phyloP scores from a whole-genome alignment of 2,329 filamentous ascomycete species.

The Elsinoe australis region DNA sequence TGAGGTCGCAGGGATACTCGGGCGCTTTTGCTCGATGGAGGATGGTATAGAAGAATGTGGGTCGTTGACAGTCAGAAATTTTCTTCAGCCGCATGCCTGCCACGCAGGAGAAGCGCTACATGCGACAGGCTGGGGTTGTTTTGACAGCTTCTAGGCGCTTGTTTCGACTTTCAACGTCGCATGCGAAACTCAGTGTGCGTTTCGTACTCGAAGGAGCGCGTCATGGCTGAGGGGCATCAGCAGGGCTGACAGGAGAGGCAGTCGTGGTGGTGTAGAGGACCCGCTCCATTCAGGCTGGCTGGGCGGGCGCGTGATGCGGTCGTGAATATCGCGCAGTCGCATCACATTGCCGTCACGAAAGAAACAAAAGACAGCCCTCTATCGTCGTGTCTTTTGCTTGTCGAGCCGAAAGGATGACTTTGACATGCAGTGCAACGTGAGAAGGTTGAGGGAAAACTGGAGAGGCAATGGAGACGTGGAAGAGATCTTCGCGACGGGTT shows the following conservation, averaged over 20 bases:
- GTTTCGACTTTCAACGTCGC: no score
- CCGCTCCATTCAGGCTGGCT: no score
- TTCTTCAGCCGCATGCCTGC: neutral
- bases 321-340: no score
- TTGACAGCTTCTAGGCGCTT: neutral
- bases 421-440: neutral
- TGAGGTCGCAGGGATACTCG: neutral
- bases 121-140: neutral
- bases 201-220: no score
- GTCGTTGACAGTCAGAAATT: neutral
- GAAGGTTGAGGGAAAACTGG: neutral
- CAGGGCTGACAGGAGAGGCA: no score
- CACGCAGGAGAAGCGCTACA: neutral
- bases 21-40: neutral
- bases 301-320: no score
- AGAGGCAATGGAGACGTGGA: neutral
- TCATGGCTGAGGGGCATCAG: no score
- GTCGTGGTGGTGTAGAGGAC: no score
- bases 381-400: no score
- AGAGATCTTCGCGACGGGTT: neutral
- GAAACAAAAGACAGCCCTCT: neutral
- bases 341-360: no score
- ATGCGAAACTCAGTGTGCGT: no score
- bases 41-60: constrained; percentile 10
- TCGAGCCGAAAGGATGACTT: neutral